These are phyloP conservation scores for Nematocida homosporus DNA, from an alignment of 371 early-diverging fungal species.

Conservation along the genomic window DNA sequence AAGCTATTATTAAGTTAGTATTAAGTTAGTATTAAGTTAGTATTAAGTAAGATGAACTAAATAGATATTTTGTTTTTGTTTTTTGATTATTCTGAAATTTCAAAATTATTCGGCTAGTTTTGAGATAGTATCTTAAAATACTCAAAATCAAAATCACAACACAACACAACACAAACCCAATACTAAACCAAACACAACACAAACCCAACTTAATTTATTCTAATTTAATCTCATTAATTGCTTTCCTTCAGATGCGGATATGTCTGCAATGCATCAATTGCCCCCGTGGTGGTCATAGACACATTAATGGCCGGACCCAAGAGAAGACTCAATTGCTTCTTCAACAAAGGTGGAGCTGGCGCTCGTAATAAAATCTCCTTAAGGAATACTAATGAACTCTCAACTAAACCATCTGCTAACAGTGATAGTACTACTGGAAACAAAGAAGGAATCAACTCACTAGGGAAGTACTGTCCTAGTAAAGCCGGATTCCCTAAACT, in stretches of 20 bases:
- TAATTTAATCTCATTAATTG: not conserved
- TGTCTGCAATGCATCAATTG: slow-evolving; percentile 17
- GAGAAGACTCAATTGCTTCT: not conserved
- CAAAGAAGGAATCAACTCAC: not conserved
- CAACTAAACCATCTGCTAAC: slow-evolving; percentile 19
- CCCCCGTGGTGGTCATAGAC: slow-evolving; percentile 31
- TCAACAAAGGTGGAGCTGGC: not conserved
- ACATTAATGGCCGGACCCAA: not conserved
- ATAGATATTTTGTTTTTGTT: no score
- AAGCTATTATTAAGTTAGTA: no score
- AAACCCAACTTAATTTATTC: no score
- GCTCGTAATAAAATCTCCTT: not conserved
- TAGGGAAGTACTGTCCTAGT: slow-evolving; percentile 25
- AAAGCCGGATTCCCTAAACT: slow-evolving; percentile 16
- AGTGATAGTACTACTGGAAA: slow-evolving; percentile 1
- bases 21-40: no score
- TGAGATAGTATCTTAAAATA: no score
- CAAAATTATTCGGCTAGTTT: no score
- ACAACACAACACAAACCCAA: no score
- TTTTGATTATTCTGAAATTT: no score
- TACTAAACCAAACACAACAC: no score
- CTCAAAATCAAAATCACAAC: no score
- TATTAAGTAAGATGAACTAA: no score
- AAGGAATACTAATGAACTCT: slow-evolving; percentile 21
- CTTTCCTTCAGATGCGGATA: slow-evolving; percentile 9